These are phyloP conservation scores for Austroboletus festivus DNA, from an alignment of 768 basidiomycete species.

Conservation along the genomic window DNA sequence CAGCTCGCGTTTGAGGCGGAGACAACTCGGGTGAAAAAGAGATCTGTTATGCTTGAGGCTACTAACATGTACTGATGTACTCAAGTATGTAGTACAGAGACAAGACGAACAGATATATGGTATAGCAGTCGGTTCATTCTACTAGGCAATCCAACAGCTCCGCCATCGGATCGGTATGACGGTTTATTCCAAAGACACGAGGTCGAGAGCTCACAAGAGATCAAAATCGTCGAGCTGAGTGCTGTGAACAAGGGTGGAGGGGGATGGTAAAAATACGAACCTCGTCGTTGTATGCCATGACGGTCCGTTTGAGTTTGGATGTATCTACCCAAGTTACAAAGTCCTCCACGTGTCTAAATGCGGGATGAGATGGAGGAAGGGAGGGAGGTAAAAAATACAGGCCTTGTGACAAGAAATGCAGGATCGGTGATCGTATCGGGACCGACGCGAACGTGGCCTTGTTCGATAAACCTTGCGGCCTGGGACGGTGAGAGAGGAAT, in stretches of 20 bases:
- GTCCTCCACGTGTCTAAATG: conserved; percentile 89
- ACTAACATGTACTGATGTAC: too few relatives aligned
- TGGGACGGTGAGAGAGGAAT: conserved; percentile 31
- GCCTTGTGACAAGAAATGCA: conserved; percentile 91
- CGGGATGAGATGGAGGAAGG: conserved; percentile 1
- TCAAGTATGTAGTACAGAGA: too few relatives aligned
- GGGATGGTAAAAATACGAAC: conserved; percentile 37
- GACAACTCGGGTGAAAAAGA: conserved; percentile 1
- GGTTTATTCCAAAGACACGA: too few relatives aligned
- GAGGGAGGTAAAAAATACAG: conserved; percentile 14
- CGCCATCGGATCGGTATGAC: neutral
- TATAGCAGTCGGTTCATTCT: too few relatives aligned
- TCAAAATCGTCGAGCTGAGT: conserved; percentile 91
- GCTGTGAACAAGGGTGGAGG: conserved; percentile 13
- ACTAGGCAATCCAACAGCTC: neutral
- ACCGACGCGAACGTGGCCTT: conserved; percentile 96
- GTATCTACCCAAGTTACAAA: conserved; percentile 99
- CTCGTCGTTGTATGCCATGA: conserved; percentile 97
- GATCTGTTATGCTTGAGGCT: conserved; percentile 4
- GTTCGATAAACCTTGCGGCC: conserved; percentile 97
- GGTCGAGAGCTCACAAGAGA: conserved; percentile 48
- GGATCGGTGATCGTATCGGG: conserved; percentile 96
- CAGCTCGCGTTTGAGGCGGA: neutral
- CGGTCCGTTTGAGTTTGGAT: conserved; percentile 91
- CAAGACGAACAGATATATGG: too few relatives aligned